These are phyloP conservation scores for Pseudisothecium myosuroides DNA, from an alignment of 225 moss, liverwort and hornwort species.

Conservation along the genomic window DNA sequence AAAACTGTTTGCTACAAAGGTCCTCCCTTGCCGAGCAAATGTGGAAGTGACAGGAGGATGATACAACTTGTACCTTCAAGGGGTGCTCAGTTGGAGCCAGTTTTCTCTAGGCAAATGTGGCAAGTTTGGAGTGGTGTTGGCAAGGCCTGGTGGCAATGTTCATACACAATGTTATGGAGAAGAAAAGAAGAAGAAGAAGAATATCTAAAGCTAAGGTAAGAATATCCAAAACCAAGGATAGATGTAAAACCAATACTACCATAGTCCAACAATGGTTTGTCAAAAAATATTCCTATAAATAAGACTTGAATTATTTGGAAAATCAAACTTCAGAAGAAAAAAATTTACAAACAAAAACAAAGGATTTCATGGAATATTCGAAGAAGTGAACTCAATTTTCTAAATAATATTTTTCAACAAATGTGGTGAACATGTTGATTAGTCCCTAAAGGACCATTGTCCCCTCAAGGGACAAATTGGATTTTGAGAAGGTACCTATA, in stretches of 20 bases:
- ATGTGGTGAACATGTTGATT: neutral
- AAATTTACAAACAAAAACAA: neutral
- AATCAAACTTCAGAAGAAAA: neutral
- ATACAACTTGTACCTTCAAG: too few relatives aligned
- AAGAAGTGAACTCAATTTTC: neutral
- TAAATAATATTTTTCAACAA: neutral
- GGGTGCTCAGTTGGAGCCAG: too few relatives aligned
- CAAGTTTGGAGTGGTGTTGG: too few relatives aligned
- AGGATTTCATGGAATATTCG: neutral
- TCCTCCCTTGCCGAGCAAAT: too few relatives aligned
- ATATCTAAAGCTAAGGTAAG: neutral
- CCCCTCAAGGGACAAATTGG: too few relatives aligned
- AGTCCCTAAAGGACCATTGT: too few relatives aligned
- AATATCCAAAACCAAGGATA: neutral
- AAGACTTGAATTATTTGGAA: neutral
- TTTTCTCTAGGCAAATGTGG: too few relatives aligned
- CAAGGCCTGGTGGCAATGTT: too few relatives aligned
- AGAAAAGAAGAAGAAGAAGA: neutral
- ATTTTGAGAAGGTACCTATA: too few relatives aligned
- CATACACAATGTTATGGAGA: neutral
- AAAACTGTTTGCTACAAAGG: too few relatives aligned
- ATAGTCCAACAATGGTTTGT: accelerated
- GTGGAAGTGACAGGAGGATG: too few relatives aligned
- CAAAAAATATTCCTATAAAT: neutral
- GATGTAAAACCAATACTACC: neutral